Evolutionary conservation across 106 monocot genomes (phyloP), one percentile per base, ranked within the genome.

Genomic region (Dendrobium officinale): DNA sequence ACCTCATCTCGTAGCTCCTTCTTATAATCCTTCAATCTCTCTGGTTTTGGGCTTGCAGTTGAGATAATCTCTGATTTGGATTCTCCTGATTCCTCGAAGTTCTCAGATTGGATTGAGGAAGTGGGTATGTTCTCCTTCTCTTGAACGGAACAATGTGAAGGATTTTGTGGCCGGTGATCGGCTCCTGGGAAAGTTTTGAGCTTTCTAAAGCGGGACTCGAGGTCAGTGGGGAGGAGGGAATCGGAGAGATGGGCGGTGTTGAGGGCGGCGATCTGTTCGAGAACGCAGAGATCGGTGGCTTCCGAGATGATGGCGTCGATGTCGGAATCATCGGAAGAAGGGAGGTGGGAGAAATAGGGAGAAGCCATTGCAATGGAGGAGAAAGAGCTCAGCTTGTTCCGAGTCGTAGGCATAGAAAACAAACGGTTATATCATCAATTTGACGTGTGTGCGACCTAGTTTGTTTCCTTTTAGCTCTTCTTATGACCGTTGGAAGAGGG

Each of bases 221-320:
- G 77, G 67, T 85, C 72, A 75, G 85, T n/a, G 17, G 92, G 86
- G 54, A 92, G 89, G 18, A 72, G 15, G 78, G 86, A 68, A 77
- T 79, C 80, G 55, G 86, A 75, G 77, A 89, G 85, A 76, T 92
- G 89, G 31, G 87, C 81, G 55, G 85, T 88, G 89, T 92, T 92
- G 86, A 92, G 89, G 61, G 81, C 72, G 19, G 92, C 86, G 70
- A 92, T 84, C 22, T 89, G 89, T 56, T 92, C 89, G 47, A 92
- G 87, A 17, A 83, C 81, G 78, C 79, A 84, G 74, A 88, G 82
- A 75, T 92, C 92, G 6, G 80, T 77, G 41, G 89, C 92, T 78
- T 92, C 83, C 16, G 92, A 85, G 75, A 92, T 77, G 83, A 92
- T 76, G 66, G 82, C 75, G 9, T 92, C 88, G 18, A 92, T 80